These are phyloP conservation scores for Flagelloscypha sp. DNA, from an alignment of 768 basidiomycete genomes.

Conservation along the genomic window DNA sequence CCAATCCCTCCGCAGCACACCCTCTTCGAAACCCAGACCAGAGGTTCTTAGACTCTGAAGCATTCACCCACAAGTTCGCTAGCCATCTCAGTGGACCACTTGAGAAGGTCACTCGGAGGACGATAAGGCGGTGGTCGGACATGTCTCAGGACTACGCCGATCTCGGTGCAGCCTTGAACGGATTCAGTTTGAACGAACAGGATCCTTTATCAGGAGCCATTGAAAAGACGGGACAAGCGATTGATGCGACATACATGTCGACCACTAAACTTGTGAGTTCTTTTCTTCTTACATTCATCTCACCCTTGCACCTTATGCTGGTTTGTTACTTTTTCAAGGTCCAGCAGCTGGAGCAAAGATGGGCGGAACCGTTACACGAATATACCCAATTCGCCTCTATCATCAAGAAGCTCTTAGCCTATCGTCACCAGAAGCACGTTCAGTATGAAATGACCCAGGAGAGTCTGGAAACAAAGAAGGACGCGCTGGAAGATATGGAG, in stretches of 20 bases:
- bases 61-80: constrained; percentile 93
- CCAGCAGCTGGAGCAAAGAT: constrained; percentile 89
- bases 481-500: constrained; percentile 82
- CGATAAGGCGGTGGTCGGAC: constrained; percentile 93
- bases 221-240: constrained; percentile 95
- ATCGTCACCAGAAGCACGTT: constrained; percentile 96
- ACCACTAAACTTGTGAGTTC: constrained; percentile 75
- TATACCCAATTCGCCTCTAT: constrained; percentile 91
- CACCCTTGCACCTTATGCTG: constrained; percentile 5
- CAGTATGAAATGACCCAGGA: constrained; percentile 98
- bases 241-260: constrained; percentile 88
- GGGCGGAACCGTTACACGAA: constrained; percentile 93
- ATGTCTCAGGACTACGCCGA: constrained; percentile 83
- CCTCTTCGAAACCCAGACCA: constrained; percentile 91
- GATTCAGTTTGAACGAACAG: constrained; percentile 83
- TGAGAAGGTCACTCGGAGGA: constrained; percentile 92
- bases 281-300: constrained; percentile 2
- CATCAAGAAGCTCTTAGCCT: constrained; percentile 89
- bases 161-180: constrained; percentile 86
- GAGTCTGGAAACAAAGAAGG: constrained; percentile 72
- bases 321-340: constrained; percentile 43
- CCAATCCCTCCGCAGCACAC: constrained; percentile 82
- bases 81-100: constrained; percentile 85
- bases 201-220: constrained; percentile 68
- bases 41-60: constrained; percentile 91